Percentiles rank a stretch among this genome's conserved stretches.
Conservation (phyloP, 768 basidiomycete species). For the Pleurotus sapidus region DNA sequence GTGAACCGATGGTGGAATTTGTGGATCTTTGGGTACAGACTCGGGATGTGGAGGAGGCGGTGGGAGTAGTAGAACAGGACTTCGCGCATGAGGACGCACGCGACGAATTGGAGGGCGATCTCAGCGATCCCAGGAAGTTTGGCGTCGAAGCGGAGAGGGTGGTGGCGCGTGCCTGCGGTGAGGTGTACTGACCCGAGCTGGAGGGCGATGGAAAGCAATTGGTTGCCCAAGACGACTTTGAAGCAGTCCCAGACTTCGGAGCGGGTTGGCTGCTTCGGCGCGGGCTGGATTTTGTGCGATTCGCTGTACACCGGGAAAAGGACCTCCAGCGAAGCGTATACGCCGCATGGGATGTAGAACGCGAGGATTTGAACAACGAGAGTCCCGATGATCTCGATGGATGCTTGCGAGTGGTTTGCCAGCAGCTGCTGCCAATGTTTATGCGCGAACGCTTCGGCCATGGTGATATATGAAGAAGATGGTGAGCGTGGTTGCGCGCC, state of each 20-base stretch:
- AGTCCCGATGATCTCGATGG: slow-evolving; percentile 22
- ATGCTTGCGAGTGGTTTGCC: slow-evolving; percentile 10
- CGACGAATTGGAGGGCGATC: slow-evolving; percentile 17
- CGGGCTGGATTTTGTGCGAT: slow-evolving; percentile 23
- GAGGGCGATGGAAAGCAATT: slow-evolving; percentile 17
- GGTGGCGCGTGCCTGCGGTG: slow-evolving; percentile 5
- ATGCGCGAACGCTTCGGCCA: neutral
- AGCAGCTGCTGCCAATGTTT: slow-evolving; percentile 3
- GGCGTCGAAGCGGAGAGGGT: slow-evolving; percentile 16
- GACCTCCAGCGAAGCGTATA: slow-evolving; percentile 20
- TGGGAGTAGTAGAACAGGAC: slow-evolving; percentile 27
- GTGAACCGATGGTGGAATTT: slow-evolving; percentile 29
- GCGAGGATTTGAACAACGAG: slow-evolving; percentile 17
- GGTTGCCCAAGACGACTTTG: slow-evolving; percentile 19
- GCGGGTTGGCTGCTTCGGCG: slow-evolving; percentile 20
- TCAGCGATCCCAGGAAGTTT: slow-evolving; percentile 15
- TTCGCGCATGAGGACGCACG: slow-evolving; percentile 22
- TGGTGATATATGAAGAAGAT: neutral
- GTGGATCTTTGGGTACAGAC: slow-evolving; percentile 23
- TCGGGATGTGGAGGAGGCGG: slow-evolving; percentile 22
- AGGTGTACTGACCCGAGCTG: slow-evolving; percentile 14
- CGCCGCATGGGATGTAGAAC: slow-evolving; percentile 21
- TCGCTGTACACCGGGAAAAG: slow-evolving; percentile 20
- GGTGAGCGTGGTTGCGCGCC: too few species aligned
- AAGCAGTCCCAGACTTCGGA: slow-evolving; percentile 23